Base-by-base conservation (phyloP, 2,329 filamentous ascomycete species). In the Ophiostoma perfectum region DNA sequence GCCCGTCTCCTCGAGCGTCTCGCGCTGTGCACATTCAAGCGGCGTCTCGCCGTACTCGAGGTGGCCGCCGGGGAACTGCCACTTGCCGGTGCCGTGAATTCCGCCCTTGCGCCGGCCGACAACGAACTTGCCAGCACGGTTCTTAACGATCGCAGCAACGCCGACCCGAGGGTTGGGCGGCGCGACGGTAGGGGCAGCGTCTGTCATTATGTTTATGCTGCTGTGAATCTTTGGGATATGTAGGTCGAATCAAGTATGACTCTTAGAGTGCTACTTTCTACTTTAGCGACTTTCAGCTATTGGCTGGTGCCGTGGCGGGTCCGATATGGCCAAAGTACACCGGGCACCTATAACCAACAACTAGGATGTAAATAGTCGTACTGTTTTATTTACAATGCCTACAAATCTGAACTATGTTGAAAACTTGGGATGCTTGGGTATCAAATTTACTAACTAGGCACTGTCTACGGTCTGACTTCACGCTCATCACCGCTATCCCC, bases 21-120 rank as follows among this genome's bases (percentile, higher is more conserved):
- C 91, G 4, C 91, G 83, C 64, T 78, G 82, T 0, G 90, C 89
- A 69, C 90, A 92, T 0, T 77, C 76, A 27, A 86, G 80, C 44
- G 86, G 82, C 1, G 80, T 81, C 75, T 94, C 91, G 70, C 84
- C 84, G 68, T 85, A 84, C 70, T 94, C 91, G 16, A 93, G 83
- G 73, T 94, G 90, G 0, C 91, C 91, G 36, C 91, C 91, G 0
- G 91, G 90, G 14, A 92, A 83, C 65, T 87, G 88, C 78, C 84
- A 86, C 11, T 70, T 71, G 2, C 70, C 72, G 77, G 66, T 39
- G 16, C 84, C 84, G 58, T 84, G 83, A 42, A 44, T 64, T 66
- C 79, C 81, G 1, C 81, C 80, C 67, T 78, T 78, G 12, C 84
- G 80, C 68, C 79, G 79, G 4, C 84, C 82, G 3, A 83, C 72